Evolutionary conservation across 2,329 filamentous ascomycete genomes (phyloP), one percentile per base, ranked within the genome.

Genomic region (Calonectria hongkongensis): DNA sequence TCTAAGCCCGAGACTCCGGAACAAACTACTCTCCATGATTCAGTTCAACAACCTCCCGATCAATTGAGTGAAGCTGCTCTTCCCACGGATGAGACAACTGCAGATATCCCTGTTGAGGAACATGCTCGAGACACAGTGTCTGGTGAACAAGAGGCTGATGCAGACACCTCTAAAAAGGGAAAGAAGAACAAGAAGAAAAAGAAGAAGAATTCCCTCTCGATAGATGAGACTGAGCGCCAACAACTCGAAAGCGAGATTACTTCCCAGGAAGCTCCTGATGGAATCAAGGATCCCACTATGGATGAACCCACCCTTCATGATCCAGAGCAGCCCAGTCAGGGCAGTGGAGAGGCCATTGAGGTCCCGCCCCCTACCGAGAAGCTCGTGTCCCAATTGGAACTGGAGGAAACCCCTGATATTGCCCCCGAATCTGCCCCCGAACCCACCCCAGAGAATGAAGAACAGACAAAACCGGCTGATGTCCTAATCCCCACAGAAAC

Each of bases 171-270:
- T 3, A 80, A 78, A 65, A 78, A 75, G 74, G 76, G 71, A 68
- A 86, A 79, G 77, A 86, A 80, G 76, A 85, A 85, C 71, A 84
- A 84, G 21, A 87, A 84, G 82, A 87, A 79, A 3, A 81, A 81
- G 68, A 76, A 80, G 70, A 80, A 79, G 71, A 73, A 68, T 30
- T 51, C 68, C 18, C 47, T 73, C 27, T 50, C 71, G 36, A 47
- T 69, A 27, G 75, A 78, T 18, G 73, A 76, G 41, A 54, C 45
- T 16, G 78, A 76, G 62, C 67, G 74, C 41, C 74, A 71, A 18
- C 74, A 71, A 18, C 62, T 47, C 3, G 76, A 79, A 47, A 66
- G 51, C 15, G 76, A 76, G 12, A 15, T 45, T 6, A 45, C 56
- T 27, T 51, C 67, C 18, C 74, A 71, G 63, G 72, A 74, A 54